phyloP scores from a whole-genome alignment of 371 early-diverging fungal species.

The Mortierella sp. region DNA sequence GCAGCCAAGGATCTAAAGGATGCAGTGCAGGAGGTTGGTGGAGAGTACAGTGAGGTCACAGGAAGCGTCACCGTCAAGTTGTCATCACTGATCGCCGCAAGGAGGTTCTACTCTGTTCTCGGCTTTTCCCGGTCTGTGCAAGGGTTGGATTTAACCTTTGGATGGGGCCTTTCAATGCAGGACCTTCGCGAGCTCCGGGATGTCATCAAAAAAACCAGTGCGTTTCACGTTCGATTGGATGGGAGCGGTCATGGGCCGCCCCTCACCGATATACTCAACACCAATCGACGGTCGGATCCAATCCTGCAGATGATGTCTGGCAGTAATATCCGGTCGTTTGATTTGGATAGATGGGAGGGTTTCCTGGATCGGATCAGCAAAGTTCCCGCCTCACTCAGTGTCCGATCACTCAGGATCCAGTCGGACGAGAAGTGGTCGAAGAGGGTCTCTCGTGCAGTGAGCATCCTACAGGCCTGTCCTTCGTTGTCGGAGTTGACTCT shows the following conservation, averaged over 20 bases:
- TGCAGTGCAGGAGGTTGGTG: not conserved
- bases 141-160: not conserved
- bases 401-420: not conserved
- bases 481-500: not conserved
- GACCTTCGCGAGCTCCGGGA: slow-evolving; percentile 9
- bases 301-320: slow-evolving; percentile 13
- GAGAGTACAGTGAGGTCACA: not conserved
- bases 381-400: not conserved
- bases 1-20: not conserved
- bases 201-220: not conserved
- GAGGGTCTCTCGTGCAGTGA: not conserved
- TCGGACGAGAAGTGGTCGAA: not conserved
- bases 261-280: not conserved
- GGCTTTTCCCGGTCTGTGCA: not conserved
- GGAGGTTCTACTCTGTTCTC: slow-evolving; percentile 15
- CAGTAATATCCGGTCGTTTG: not conserved
- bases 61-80: not conserved
- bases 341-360: not conserved
- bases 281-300: slow-evolving; percentile 13
- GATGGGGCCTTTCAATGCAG: slow-evolving; percentile 2
- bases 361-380: slow-evolving; percentile 1
- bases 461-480: not conserved
- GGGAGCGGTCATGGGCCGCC: not conserved
- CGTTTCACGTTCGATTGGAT: not conserved
- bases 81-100: not conserved